Conservation (phyloP, 768 basidiomycete genomes). For the Mycena filopes region DNA sequence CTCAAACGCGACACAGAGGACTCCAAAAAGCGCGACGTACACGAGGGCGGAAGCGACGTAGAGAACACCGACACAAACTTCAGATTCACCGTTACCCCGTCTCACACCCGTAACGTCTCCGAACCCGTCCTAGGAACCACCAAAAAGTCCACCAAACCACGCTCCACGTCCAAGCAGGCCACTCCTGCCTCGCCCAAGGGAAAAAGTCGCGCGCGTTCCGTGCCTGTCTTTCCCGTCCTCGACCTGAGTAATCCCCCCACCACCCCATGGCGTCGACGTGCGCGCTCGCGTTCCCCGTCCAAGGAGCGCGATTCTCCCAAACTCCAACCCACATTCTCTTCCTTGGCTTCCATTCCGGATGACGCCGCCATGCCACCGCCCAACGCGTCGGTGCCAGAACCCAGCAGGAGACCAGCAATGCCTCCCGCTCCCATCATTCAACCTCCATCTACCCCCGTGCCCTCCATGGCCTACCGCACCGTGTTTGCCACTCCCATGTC, state of each 20-base stretch:
- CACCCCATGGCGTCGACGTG: slow-evolving; percentile 51
- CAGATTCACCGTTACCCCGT: slow-evolving; percentile 28
- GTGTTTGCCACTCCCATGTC: slow-evolving; percentile 44
- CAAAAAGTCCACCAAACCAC: slow-evolving; percentile 38
- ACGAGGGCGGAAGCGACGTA: slow-evolving; percentile 23
- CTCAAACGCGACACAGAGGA: slow-evolving; percentile 27
- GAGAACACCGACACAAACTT: slow-evolving; percentile 29
- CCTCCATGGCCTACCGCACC: slow-evolving; percentile 10
- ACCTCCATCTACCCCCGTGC: slow-evolving; percentile 39
- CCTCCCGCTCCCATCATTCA: slow-evolving; percentile 22
- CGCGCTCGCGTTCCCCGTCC: slow-evolving; percentile 55
- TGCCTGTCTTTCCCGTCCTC: slow-evolving; percentile 54
- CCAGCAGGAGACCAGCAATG: too few relatives aligned
- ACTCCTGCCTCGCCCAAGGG: slow-evolving; percentile 37
- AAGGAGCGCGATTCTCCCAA: slow-evolving; percentile 49
- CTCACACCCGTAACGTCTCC: slow-evolving; percentile 49
- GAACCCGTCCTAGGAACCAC: slow-evolving; percentile 42
- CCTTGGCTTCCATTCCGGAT: slow-evolving; percentile 42
- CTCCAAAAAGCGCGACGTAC: slow-evolving; percentile 2
- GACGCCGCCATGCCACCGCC: slow-evolving; percentile 34
- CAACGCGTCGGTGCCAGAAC: too few relatives aligned
- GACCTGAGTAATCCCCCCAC: slow-evolving; percentile 56
- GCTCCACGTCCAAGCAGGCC: slow-evolving; percentile 39
- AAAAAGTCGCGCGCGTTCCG: slow-evolving; percentile 54
- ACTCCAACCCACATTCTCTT: slow-evolving; percentile 40